A percentile compares a stretch with the other conserved stretches of the same genome.
Evolutionary conservation across 345 rosid species (phyloP).

Genomic region (Aurinia saxatilis): DNA sequence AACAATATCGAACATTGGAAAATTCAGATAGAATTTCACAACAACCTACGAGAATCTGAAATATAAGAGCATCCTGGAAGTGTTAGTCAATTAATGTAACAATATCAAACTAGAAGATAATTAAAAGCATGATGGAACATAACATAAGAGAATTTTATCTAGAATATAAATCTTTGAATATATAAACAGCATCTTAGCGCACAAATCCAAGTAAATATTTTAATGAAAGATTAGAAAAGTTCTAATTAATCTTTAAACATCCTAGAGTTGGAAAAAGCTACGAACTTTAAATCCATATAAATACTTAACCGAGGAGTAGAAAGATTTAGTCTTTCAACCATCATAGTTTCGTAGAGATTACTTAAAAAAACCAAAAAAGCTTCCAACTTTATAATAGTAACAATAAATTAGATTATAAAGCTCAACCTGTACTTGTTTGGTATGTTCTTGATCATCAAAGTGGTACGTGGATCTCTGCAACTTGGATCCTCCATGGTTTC

Average conservation of each 20-base stretch:
- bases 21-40: neutral
- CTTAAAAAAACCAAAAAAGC: neutral
- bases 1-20: neutral
- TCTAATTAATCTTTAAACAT: slow-evolving; percentile 1
- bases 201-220: slow-evolving; percentile 27
- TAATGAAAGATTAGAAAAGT: slow-evolving; percentile 15
- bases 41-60: slow-evolving; percentile 4
- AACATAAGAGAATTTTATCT: slow-evolving; percentile 29
- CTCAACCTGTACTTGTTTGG: slow-evolving; percentile 34
- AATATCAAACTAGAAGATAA: slow-evolving; percentile 19
- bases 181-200: slow-evolving; percentile 16
- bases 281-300: slow-evolving; percentile 1
- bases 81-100: slow-evolving; percentile 20
- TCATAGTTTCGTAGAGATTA: slow-evolving; percentile 1
- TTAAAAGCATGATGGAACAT: slow-evolving; percentile 25
- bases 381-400: neutral
- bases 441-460: slow-evolving; percentile 36
- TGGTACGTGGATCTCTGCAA: slow-evolving; percentile 36
- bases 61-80: slow-evolving; percentile 11
- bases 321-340: neutral
- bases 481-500: slow-evolving; percentile 35
- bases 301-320: neutral
- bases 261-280: slow-evolving; percentile 13
- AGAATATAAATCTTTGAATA: slow-evolving; percentile 28
- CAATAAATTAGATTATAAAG: neutral